Evolutionary conservation across 352 stramenopile genomes (phyloP), one percentile per base, ranked within the genome.

Genomic region (Globisporangium recalcitrans): DNA sequence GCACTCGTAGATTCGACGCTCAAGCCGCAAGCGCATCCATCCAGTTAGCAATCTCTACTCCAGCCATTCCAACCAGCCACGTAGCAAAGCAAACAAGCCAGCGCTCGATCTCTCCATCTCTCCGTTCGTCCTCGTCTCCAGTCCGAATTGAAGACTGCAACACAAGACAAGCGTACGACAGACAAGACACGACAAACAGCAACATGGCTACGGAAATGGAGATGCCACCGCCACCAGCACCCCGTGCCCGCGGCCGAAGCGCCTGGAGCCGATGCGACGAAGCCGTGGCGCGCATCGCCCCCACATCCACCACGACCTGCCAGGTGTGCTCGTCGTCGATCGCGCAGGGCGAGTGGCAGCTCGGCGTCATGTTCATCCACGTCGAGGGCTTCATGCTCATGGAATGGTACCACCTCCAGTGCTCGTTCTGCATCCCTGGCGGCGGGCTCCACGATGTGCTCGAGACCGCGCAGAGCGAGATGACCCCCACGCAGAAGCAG

Each of bases 341-440:
- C 56, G 63, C 60, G 51, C 71, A 85, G 54, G 84, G 79, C 65
- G 67, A 78, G 49, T 89, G 83, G 77, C 82, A 90, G 55, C 68
- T 93, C 57, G 84, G 84, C 1, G 78, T 89, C 67, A 93, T 93
- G 84, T 93, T 91, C 65, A 81, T 91, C 63, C 84, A 93, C 72
- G 71, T 89, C 63, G 84, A 93, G 42, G 84, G 84, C 58, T 93
- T 91, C 72, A 91, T 93, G 84, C 76, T 93, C 64, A 90, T 93
- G 80, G 84, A 93, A 67, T 93, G 84, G 84, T 78, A 90, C 67
- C 84, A 93, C 65, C 62, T 93, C 27, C 68, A 74, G 47, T 93
- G 84, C 71, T 75, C 71, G 53, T 68, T 70, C 42, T 63, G 64
- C 53, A 69, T 91, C n/a, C 78, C 82, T 2, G 79, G 73, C 57